phyloP scores from a whole-genome alignment of 257 asterid genomes.

The Hygrophila difformis region DNA sequence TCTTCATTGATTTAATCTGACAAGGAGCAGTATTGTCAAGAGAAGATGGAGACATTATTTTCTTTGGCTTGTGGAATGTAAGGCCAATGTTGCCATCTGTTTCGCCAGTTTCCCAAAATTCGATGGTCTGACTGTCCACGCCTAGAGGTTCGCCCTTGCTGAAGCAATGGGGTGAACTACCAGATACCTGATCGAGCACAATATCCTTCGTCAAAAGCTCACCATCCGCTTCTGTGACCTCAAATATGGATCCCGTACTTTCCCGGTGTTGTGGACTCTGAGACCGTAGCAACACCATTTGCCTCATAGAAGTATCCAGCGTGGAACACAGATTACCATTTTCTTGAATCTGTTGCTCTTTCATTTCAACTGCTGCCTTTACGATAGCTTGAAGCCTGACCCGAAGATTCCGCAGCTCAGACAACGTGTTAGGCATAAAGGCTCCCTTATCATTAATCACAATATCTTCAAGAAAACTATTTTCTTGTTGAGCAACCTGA shows the following conservation, averaged over 20 bases:
- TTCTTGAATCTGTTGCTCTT: conserved; percentile 46
- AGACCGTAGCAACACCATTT: conserved; percentile 62
- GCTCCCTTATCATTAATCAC: too few species aligned
- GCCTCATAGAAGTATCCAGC: conserved; percentile 53
- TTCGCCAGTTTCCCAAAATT: conserved; percentile 41
- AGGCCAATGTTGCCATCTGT: conserved; percentile 34
- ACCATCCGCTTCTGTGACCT: conserved; percentile 57
- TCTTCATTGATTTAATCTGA: conserved; percentile 42
- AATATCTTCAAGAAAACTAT: too few species aligned
- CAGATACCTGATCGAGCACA: conserved; percentile 85
- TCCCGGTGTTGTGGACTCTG: conserved; percentile 39
- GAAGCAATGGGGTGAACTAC: conserved; percentile 50
- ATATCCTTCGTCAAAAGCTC: conserved; percentile 77
- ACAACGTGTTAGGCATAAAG: conserved; percentile 8
- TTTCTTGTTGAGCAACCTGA: too few species aligned
- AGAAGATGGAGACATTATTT: conserved; percentile 21
- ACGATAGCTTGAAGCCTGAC: conserved; percentile 47
- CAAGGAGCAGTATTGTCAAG: conserved; percentile 18
- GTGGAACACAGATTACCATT: conserved; percentile 42
- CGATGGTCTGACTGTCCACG: conserved; percentile 32
- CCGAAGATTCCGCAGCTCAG: conserved; percentile 44
- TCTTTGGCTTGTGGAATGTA: conserved; percentile 25
- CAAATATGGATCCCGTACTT: conserved; percentile 39
- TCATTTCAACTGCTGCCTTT: conserved; percentile 42
- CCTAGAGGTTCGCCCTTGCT: conserved; percentile 49